Percentiles rank a stretch among this genome's conserved stretches.
phyloP scores from a whole-genome alignment of 305 asterid genomes.

The Solanum hybrid region DNA sequence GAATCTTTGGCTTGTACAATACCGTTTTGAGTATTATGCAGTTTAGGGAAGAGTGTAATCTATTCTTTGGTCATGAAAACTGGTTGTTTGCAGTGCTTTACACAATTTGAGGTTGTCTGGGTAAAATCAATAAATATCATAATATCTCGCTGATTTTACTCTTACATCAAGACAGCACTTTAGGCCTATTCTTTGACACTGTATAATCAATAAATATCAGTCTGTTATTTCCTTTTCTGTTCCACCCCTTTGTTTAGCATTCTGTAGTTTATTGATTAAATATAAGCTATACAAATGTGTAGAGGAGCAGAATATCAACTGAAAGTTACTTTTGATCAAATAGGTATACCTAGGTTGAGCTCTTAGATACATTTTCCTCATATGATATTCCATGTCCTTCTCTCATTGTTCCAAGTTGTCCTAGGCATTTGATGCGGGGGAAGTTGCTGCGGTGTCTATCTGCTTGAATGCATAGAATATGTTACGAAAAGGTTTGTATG shows the following conservation, averaged over 20 bases:
- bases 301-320: neutral
- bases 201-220: neutral
- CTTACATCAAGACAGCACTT: neutral
- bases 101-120: neutral
- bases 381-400: neutral
- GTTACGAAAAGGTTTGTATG: neutral
- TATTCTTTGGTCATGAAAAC: neutral
- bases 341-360: neutral
- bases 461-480: neutral
- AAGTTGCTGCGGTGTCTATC: neutral
- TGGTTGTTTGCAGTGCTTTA: neutral
- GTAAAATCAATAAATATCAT: neutral
- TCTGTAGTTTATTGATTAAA: neutral
- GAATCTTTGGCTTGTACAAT: neutral
- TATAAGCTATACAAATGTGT: neutral
- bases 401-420: neutral
- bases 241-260: neutral
- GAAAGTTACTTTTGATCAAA: constrained; percentile 3
- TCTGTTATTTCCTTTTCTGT: neutral
- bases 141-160: neutral
- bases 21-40: neutral
- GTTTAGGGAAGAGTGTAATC: neutral
- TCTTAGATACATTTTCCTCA: neutral
- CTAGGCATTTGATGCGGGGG: constrained; percentile 2
- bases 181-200: neutral